Evolutionary conservation across 2,329 filamentous ascomycete genomes (phyloP), one percentile per base, ranked within the genome.

Genomic region (Zasmidium cellare): DNA sequence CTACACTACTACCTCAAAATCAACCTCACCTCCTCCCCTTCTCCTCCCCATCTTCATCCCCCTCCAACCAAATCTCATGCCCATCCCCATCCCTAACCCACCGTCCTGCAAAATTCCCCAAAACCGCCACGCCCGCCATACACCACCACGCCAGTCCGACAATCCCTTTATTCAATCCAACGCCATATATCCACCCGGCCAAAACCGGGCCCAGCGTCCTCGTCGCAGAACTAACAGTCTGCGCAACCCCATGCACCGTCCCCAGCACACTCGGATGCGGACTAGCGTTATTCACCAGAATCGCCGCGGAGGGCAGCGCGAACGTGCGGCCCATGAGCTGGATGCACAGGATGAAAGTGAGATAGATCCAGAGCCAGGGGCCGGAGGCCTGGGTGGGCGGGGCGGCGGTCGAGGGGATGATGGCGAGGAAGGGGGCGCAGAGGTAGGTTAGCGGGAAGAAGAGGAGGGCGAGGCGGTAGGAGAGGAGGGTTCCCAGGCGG

Each of bases 21-120:
- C 16, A 14, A n/a, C 23, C 35, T 45, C 25, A 44, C 2, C 31
- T 38, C n/a, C 38, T 52, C 3, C 25, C 46, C 22, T 49, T 20
- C 22, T 53, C 51, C 25, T 55, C 54, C n/a, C 56, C 62, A 54
- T 69, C 64, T 52, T 72, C 69, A 55, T 82, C 80, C 2, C 75
- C 80, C 20, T 82, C 78, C 0, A 84, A 66, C 60, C 77, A 72
- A 19, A 84, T 80, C 69, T 87, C 84, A 69, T 86, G 84, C 1
- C 85, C 85, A 63, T 77, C 82, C 0, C 86, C 87, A 64, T 90
- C 87, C 50, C 82, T 80, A 11, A 89, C 83, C 52, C 79, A 79
- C 71, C 84, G 77, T 0, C 84, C 81, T 12, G 85, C 79, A 2
- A 80, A 67, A 69, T 84, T 87, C 0, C 85, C 85, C 3, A 84